These are phyloP conservation scores for Hyaloscypha hepaticicola DNA, from an alignment of 495 filamentous ascomycete species.

Conservation along the genomic window DNA sequence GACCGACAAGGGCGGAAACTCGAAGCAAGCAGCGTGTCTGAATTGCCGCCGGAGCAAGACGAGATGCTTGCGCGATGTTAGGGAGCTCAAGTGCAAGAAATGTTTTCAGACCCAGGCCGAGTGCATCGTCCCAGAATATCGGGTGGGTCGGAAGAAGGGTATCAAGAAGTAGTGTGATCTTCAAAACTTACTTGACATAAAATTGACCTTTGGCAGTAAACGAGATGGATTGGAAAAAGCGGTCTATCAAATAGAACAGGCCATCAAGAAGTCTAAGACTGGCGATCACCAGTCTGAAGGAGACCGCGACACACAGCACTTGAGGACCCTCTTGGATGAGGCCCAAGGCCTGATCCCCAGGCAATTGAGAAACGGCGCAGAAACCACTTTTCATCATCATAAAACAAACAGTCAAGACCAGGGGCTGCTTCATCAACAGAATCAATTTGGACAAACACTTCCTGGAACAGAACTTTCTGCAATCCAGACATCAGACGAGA, in stretches of 20 bases:
- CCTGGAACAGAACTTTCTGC: background rate
- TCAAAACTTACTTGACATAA: background rate
- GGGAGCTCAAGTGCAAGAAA: slow-evolving; percentile 57
- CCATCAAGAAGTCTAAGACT: slow-evolving; percentile 59
- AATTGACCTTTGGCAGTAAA: slow-evolving; percentile 48
- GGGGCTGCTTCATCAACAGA: background rate
- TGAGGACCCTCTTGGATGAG: slow-evolving; percentile 55
- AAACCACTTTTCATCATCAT: slow-evolving; percentile 24
- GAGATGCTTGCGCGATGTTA: slow-evolving; percentile 55
- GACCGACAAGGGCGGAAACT: slow-evolving; percentile 18
- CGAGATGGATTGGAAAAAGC: slow-evolving; percentile 72
- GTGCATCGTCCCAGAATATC: slow-evolving; percentile 66
- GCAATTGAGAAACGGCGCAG: slow-evolving; percentile 23
- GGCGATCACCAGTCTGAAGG: slow-evolving; percentile 48
- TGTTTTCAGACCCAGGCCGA: slow-evolving; percentile 57
- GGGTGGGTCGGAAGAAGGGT: slow-evolving; percentile 69
- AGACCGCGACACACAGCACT: slow-evolving; percentile 52
- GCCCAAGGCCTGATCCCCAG: slow-evolving; percentile 41
- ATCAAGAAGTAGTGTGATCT: slow-evolving; percentile 64
- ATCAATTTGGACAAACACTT: background rate
- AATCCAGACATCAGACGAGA: slow-evolving; percentile 37
- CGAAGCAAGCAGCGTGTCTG: slow-evolving; percentile 62
- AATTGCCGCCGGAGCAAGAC: slow-evolving; percentile 68
- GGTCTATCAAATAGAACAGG: slow-evolving; percentile 70
- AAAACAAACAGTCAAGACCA: background rate